phyloP scores from a whole-genome alignment of 2,329 filamentous ascomycete species.

The Talaromyces amestolkiae region DNA sequence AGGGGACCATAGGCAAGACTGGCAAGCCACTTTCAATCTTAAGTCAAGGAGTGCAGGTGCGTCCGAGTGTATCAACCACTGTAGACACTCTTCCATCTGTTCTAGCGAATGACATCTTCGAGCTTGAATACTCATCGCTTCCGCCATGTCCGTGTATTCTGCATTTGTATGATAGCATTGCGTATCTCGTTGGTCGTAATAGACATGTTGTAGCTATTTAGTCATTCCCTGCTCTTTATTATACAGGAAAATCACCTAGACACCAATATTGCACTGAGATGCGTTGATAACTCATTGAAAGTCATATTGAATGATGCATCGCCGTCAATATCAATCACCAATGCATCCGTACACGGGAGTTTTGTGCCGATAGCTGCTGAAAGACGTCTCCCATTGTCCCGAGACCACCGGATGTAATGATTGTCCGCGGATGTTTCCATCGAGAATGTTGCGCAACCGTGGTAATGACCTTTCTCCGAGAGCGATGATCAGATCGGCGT shows the following conservation, averaged over 20 bases:
- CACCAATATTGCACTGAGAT: neutral
- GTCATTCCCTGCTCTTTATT: neutral
- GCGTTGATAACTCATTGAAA: neutral
- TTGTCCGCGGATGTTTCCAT: neutral
- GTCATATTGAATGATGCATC: neutral
- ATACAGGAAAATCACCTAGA: neutral
- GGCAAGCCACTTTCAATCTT: neutral
- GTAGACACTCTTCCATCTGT: neutral
- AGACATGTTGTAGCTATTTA: neutral
- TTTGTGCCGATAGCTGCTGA: neutral
- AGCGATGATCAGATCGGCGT: neutral
- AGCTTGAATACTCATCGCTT: neutral
- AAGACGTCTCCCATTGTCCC: neutral
- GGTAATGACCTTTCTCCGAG: neutral
- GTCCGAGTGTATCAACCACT: neutral
- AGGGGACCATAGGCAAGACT: neutral
- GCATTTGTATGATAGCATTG: neutral
- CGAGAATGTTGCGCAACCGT: neutral
- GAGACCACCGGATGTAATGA: neutral
- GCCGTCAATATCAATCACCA: neutral
- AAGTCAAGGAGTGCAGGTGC: neutral
- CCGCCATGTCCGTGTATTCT: neutral
- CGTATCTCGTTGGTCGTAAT: neutral
- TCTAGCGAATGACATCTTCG: neutral
- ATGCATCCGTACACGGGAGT: neutral